Evolutionary conservation across 768 basidiomycete species (phyloP).

Genomic region (Mycena amicta): DNA sequence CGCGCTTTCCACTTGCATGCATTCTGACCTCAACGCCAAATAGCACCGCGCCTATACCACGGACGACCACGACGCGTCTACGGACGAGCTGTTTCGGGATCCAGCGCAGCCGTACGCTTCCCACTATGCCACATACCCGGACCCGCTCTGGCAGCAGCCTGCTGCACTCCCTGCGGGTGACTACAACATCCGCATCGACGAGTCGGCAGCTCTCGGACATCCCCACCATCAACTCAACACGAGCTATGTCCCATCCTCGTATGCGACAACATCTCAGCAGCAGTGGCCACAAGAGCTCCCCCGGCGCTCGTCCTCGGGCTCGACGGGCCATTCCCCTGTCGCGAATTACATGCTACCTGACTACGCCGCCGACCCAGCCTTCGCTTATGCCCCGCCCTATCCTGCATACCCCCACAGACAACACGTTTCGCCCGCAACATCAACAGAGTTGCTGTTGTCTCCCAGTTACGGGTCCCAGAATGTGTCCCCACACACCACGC

Average conservation of each 20-base stretch:
- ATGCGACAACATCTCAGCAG: slow-evolving; percentile 15
- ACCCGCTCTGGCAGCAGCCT: slow-evolving; percentile 11
- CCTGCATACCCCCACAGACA: slow-evolving; percentile 14
- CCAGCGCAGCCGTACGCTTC: slow-evolving; percentile 6
- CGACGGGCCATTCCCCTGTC: neutral
- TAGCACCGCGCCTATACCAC: slow-evolving; percentile 14
- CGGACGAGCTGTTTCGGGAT: slow-evolving; percentile 12
- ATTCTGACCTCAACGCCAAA: slow-evolving; percentile 4
- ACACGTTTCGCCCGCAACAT: slow-evolving; percentile 18
- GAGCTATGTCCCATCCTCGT: slow-evolving; percentile 11
- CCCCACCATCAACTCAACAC: slow-evolving; percentile 4
- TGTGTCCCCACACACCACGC: slow-evolving; percentile 20
- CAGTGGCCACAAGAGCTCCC: slow-evolving; percentile 6
- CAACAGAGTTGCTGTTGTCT: slow-evolving; percentile 20
- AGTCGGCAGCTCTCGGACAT: slow-evolving; percentile 8
- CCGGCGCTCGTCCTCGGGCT: slow-evolving; percentile 11
- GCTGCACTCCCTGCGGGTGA: slow-evolving; percentile 6
- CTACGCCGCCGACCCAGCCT: slow-evolving; percentile 4
- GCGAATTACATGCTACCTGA: slow-evolving; percentile 11
- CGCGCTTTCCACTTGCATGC: neutral
- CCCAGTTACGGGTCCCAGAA: slow-evolving; percentile 17
- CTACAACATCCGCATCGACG: slow-evolving; percentile 17
- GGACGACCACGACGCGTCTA: slow-evolving; percentile 10
- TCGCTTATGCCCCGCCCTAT: slow-evolving; percentile 10
- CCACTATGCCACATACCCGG: slow-evolving; percentile 13